Conservation (phyloP, 805 yeast genomes). For the Isabelozyma pseudorhagii region DNA sequence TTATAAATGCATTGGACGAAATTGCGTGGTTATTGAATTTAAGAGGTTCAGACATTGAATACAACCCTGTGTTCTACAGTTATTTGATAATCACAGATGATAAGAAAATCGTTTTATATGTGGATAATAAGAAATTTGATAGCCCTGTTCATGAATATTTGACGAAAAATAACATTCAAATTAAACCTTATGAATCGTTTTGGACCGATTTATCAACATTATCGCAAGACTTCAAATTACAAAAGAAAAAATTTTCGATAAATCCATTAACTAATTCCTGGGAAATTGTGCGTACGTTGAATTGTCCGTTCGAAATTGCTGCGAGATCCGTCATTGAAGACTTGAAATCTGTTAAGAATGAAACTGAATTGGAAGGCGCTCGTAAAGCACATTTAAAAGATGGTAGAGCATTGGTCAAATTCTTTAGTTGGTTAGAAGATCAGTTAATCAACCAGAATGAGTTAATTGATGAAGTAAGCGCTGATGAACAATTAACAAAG, state of each 20-base stretch:
- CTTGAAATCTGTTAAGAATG: conserved; percentile 52
- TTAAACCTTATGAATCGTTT: conserved; percentile 43
- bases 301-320: conserved; percentile 25
- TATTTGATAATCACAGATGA: conserved; percentile 31
- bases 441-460: conserved; percentile 41
- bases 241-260: conserved; percentile 29
- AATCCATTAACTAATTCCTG: conserved; percentile 30
- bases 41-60: conserved; percentile 54
- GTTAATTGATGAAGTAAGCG: conserved; percentile 56
- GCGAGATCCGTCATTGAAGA: conserved; percentile 42
- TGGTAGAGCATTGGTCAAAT: conserved; percentile 52
- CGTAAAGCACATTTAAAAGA: conserved; percentile 54
- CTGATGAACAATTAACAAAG: conserved; percentile 45
- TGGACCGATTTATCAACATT: conserved; percentile 41
- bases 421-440: conserved; percentile 58
- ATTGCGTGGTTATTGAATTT: conserved; percentile 77
- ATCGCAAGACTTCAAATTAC: conserved; percentile 31
- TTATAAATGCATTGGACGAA: conserved; percentile 70
- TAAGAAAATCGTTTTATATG: conserved; percentile 36
- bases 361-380: conserved; percentile 49
- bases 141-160: conserved; percentile 23
- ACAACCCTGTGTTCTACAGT: conserved; percentile 52
- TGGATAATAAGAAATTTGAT: conserved; percentile 39
- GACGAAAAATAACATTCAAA: conserved; percentile 18
- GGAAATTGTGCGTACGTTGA: conserved; percentile 35